Percentiles rank a stretch among this genome's conserved stretches.
phyloP scores from a whole-genome alignment of 2,329 filamentous ascomycete genomes.

The Cadophora sp. region DNA sequence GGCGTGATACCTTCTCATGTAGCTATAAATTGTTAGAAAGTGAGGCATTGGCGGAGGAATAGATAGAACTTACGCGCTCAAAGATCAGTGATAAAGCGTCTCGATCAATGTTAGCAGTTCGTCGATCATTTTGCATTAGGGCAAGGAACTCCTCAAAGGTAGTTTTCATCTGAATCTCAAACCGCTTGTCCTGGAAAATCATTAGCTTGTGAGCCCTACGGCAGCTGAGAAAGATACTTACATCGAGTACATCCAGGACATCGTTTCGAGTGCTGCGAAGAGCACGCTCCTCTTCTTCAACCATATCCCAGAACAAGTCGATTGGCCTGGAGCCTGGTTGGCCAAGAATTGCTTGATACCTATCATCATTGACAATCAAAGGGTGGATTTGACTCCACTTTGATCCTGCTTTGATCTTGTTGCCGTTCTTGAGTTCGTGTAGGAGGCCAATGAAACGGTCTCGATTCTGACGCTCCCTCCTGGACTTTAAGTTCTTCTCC shows the following conservation, averaged over 20 bases:
- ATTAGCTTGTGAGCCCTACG: slow-evolving; percentile 46
- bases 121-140: slow-evolving; percentile 83
- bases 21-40: slow-evolving; percentile 57
- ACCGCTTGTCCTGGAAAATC: slow-evolving; percentile 76
- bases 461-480: slow-evolving; percentile 84
- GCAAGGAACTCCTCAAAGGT: slow-evolving; percentile 86
- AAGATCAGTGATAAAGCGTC: slow-evolving; percentile 84
- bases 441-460: slow-evolving; percentile 82
- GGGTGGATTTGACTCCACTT: slow-evolving; percentile 88
- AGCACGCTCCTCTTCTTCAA: slow-evolving; percentile 93
- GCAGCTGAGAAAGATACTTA: slow-evolving; percentile 52
- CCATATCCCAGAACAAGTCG: slow-evolving; percentile 93
- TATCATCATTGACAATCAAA: slow-evolving; percentile 77
- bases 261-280: slow-evolving; percentile 82
- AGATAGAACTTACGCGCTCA: slow-evolving; percentile 65
- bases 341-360: slow-evolving; percentile 83
- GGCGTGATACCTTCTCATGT: slow-evolving; percentile 83
- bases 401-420: slow-evolving; percentile 85
- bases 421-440: slow-evolving; percentile 72
- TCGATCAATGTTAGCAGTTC: slow-evolving; percentile 84
- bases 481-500: slow-evolving; percentile 80
- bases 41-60: not conserved
- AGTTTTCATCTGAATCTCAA: slow-evolving; percentile 87
- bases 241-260: slow-evolving; percentile 87
- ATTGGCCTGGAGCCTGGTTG: slow-evolving; percentile 85